Percentiles rank a stretch among this genome's conserved stretches.
Conservation (phyloP, 164 flowering plant species). For the Stephania cephalantha region DNA sequence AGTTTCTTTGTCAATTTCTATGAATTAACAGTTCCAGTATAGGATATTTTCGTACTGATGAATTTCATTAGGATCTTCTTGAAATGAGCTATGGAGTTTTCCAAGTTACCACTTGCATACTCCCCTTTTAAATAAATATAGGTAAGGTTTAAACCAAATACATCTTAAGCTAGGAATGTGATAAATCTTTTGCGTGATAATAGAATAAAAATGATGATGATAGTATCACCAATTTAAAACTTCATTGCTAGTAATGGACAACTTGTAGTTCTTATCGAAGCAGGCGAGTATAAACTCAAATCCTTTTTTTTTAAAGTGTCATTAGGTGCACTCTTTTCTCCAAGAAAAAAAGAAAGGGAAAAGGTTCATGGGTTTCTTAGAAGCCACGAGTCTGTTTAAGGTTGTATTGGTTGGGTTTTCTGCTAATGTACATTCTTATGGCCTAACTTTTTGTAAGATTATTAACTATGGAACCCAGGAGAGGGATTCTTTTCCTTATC, state of each 20-base stretch:
- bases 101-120: neutral
- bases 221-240: neutral
- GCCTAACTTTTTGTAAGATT: neutral
- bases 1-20: neutral
- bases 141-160: neutral
- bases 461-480: neutral
- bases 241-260: neutral
- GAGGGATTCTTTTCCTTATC: neutral
- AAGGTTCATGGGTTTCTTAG: too few species aligned
- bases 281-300: neutral
- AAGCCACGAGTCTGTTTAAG: neutral
- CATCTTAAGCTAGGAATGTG: neutral
- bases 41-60: neutral
- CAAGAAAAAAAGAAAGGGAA: too few species aligned
- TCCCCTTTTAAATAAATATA: neutral
- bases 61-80: neutral
- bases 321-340: neutral
- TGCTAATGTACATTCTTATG: neutral
- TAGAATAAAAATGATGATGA: too few species aligned
- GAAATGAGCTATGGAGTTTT: neutral
- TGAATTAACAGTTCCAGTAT: neutral
- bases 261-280: neutral
- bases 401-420: neutral
- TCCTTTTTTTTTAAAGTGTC: neutral
- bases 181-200: neutral